These are phyloP conservation scores for Clonostachys byssicola DNA, from an alignment of 2,329 filamentous ascomycete genomes.

Conservation along the genomic window DNA sequence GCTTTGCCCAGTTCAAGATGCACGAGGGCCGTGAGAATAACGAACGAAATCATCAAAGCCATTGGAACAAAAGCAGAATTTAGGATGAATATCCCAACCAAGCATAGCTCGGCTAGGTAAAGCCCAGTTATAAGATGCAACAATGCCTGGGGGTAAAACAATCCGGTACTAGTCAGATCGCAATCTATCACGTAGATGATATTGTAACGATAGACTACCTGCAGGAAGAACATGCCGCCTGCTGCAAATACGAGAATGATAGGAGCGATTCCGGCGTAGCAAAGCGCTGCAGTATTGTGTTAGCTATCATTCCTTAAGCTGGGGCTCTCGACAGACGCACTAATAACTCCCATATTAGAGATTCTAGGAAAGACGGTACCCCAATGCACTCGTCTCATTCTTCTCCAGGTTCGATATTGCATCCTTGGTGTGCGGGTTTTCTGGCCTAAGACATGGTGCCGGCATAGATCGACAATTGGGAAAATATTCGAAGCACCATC, in stretches of 20 bases:
- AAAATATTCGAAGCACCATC: slow-evolving; percentile 72
- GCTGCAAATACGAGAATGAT: slow-evolving; percentile 79
- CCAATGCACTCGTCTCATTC: slow-evolving; percentile 72
- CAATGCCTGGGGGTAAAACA: slow-evolving; percentile 81
- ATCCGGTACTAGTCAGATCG: slow-evolving; percentile 79
- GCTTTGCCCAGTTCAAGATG: slow-evolving; percentile 69
- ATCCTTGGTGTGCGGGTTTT: slow-evolving; percentile 75
- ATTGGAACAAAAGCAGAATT: slow-evolving; percentile 63
- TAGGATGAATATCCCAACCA: slow-evolving; percentile 80
- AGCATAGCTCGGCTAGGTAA: slow-evolving; percentile 76
- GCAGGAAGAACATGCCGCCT: slow-evolving; percentile 75
- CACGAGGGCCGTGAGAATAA: slow-evolving; percentile 72
- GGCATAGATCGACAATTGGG: slow-evolving; percentile 61
- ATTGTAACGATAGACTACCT: slow-evolving; percentile 89
- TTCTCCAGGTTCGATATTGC: slow-evolving; percentile 74
- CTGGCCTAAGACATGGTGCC: slow-evolving; percentile 57
- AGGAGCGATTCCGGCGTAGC: background rate
- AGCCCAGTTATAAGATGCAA: slow-evolving; percentile 81
- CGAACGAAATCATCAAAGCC: slow-evolving; percentile 70
- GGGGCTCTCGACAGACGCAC: background rate
- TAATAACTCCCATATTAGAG: slow-evolving; percentile 78
- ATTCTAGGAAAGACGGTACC: slow-evolving; percentile 78
- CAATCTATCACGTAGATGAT: slow-evolving; percentile 82
- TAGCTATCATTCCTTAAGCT: background rate
- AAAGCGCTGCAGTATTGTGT: background rate